These are phyloP conservation scores for Lolium perenne DNA, from an alignment of 176 grass and related monocot genomes.

Conservation along the genomic window DNA sequence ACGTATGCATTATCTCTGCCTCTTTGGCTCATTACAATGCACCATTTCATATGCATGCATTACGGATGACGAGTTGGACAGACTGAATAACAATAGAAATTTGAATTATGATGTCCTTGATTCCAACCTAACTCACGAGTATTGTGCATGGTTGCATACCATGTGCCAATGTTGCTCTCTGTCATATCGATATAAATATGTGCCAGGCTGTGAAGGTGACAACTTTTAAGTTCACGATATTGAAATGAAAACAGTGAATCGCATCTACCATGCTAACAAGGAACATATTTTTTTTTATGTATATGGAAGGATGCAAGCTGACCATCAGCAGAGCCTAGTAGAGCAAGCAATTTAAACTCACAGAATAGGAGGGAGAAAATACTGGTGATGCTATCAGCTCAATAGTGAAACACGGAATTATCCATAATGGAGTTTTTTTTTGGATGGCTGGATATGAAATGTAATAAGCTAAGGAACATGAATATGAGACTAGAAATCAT, in stretches of 20 bases:
- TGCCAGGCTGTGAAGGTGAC: background rate
- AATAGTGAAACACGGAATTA: constrained; percentile 13
- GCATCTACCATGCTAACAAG: background rate
- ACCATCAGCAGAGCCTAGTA: background rate
- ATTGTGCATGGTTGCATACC: background rate
- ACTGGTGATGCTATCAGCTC: constrained; percentile 21
- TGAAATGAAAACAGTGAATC: background rate
- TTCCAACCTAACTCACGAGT: constrained; percentile 14
- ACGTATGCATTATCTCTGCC: background rate
- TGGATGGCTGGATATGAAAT: constrained; percentile 25
- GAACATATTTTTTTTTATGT: background rate
- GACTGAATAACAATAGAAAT: background rate
- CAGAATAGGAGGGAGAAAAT: background rate
- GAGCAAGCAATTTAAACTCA: background rate
- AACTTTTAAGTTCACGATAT: background rate
- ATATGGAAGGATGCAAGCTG: background rate
- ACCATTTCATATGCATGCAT: background rate
- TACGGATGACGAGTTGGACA: background rate
- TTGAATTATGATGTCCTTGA: background rate
- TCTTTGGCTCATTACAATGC: background rate
- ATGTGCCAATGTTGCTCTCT: background rate
- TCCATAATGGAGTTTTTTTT: constrained; percentile 29
- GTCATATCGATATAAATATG: background rate
- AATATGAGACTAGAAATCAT: constrained; percentile 39
- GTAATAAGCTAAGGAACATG: constrained; percentile 43